phyloP scores from a whole-genome alignment of 2,329 filamentous ascomycete species.

The Leptographium galeiforme region DNA sequence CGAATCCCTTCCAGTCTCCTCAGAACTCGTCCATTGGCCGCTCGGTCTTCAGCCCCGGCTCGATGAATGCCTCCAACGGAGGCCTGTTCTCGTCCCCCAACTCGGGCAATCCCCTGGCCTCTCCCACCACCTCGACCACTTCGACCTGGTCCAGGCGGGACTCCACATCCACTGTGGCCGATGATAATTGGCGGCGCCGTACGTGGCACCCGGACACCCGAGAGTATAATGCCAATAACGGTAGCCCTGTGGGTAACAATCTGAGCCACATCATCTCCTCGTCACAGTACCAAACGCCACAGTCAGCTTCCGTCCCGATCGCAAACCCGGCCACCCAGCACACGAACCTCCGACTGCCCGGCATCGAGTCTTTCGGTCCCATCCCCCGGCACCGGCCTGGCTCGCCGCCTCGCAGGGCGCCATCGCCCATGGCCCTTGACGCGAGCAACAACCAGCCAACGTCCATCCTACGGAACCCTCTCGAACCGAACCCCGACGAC shows the following conservation, averaged over 20 bases:
- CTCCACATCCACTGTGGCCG: slow-evolving; percentile 45
- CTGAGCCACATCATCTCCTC: slow-evolving; percentile 65
- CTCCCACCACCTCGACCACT: slow-evolving; percentile 51
- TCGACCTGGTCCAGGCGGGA: slow-evolving; percentile 49
- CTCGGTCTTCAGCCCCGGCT: slow-evolving; percentile 37
- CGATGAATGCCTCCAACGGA: slow-evolving; percentile 41
- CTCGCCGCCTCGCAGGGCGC: slow-evolving; percentile 49
- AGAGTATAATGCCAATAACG: slow-evolving; percentile 31
- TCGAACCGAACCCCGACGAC: slow-evolving; percentile 26
- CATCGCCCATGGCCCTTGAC: slow-evolving; percentile 71
- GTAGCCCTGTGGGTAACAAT: slow-evolving; percentile 40
- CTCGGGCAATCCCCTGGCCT: slow-evolving; percentile 43
- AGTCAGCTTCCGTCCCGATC: slow-evolving; percentile 30
- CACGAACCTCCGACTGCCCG: slow-evolving; percentile 58
- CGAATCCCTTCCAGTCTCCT: slow-evolving; percentile 59
- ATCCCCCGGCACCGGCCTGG: slow-evolving; percentile 48
- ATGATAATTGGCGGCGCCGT: slow-evolving; percentile 67
- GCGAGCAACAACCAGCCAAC: slow-evolving; percentile 25
- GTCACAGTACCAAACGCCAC: slow-evolving; percentile 32
- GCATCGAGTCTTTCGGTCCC: slow-evolving; percentile 85
- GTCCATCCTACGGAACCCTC: slow-evolving; percentile 16
- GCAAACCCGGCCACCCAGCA: slow-evolving; percentile 35
- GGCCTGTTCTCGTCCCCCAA: slow-evolving; percentile 41
- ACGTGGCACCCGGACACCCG: slow-evolving; percentile 83
- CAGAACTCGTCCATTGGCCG: slow-evolving; percentile 43